Percentiles rank a stretch among this genome's conserved stretches.
These are phyloP conservation scores for Carpinus viminea DNA, from an alignment of 306 rosid genomes.

Conservation along the genomic window DNA sequence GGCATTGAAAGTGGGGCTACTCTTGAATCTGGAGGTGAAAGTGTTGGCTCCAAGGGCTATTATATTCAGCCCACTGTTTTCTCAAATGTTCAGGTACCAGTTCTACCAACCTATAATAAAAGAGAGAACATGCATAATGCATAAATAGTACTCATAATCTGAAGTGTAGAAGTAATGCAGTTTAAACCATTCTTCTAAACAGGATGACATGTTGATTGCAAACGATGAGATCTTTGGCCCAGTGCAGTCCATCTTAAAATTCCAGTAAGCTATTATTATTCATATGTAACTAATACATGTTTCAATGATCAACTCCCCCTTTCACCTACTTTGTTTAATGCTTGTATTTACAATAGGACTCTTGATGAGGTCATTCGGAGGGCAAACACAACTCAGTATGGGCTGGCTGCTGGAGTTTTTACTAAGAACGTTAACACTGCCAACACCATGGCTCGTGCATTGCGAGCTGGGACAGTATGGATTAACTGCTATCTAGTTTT, in stretches of 20 bases:
- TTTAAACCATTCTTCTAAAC: not conserved
- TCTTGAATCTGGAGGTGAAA: constrained; percentile 49
- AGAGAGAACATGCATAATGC: not conserved
- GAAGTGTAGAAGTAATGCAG: not conserved
- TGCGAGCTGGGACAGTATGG: constrained; percentile 83
- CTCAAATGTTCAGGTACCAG: constrained; percentile 44
- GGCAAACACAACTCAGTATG: constrained; percentile 62
- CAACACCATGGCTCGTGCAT: constrained; percentile 71
- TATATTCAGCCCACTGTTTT: constrained; percentile 67
- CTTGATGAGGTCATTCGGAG: constrained; percentile 65
- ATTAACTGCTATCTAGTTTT: constrained; percentile 83
- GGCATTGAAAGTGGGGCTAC: constrained; percentile 51
- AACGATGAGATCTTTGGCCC: constrained; percentile 57
- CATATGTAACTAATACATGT: constrained; percentile 2
- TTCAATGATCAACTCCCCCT: constrained; percentile 7
- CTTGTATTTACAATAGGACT: constrained; percentile 20
- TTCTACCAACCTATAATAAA: not conserved
- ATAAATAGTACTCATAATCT: too few species aligned
- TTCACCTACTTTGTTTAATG: not conserved
- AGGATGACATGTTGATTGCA: constrained; percentile 61
- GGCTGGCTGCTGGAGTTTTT: constrained; percentile 90
- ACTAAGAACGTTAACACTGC: constrained; percentile 58
- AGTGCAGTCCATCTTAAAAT: constrained; percentile 66
- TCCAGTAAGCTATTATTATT: constrained; percentile 38
- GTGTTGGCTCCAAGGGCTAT: constrained; percentile 54